Evolutionary conservation across 164 flowering plant genomes (phyloP).

Genomic region (Warburgia ugandensis): DNA sequence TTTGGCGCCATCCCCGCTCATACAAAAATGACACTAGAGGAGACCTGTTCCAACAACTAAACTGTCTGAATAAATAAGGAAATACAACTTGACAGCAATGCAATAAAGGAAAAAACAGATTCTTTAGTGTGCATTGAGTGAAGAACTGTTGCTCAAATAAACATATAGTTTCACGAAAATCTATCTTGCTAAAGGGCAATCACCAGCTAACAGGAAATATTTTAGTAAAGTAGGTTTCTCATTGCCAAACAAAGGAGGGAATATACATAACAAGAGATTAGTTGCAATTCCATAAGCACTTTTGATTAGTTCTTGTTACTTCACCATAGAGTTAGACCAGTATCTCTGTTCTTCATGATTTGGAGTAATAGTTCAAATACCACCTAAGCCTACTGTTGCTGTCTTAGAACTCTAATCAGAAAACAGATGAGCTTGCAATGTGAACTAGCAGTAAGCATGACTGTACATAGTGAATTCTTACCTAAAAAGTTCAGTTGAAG

Average conservation of each 20-base stretch:
- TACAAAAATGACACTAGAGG: constrained; percentile 70
- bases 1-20: constrained; percentile 96
- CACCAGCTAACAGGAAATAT: no score
- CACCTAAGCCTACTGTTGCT: not conserved
- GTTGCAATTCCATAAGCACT: no score
- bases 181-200: not conserved
- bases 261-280: no score
- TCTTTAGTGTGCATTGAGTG: not conserved
- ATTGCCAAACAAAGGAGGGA: not conserved
- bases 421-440: not conserved
- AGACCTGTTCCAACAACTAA: constrained; percentile 34
- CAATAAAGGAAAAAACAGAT: not conserved
- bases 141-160: no score
- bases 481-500: constrained; percentile 74
- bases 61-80: not conserved
- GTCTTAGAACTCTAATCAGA: not conserved
- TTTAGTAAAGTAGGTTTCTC: not conserved
- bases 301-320: no score
- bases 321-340: no score
- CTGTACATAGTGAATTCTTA: constrained; percentile 1
- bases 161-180: not conserved
- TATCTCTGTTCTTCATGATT: no score
- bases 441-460: no score
- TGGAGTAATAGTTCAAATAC: no score
- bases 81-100: not conserved